A percentile compares a stretch with the other conserved stretches of the same genome.
These are phyloP conservation scores for Termitomyces sp. DNA, from an alignment of 768 basidiomycete species.

Conservation along the genomic window DNA sequence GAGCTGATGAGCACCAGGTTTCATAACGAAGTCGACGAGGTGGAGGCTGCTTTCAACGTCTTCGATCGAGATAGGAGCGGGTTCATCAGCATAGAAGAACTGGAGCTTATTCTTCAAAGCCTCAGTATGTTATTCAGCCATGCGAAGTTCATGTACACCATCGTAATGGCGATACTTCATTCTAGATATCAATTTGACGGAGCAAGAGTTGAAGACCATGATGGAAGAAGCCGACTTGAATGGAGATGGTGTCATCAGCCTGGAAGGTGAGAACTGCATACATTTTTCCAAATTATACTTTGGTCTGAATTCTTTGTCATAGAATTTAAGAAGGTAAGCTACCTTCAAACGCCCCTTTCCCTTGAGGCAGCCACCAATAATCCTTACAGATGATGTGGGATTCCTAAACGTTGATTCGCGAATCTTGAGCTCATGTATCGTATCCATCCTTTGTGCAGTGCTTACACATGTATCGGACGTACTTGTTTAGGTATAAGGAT, in stretches of 20 bases:
- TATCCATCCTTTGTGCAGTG: background rate
- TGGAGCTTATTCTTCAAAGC: constrained; percentile 92
- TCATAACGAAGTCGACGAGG: constrained; percentile 38
- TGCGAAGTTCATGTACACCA: background rate
- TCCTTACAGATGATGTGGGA: constrained; percentile 9
- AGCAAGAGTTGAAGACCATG: constrained; percentile 83
- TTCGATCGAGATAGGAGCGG: constrained; percentile 98
- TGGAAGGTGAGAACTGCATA: too few species aligned
- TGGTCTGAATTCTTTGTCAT: background rate
- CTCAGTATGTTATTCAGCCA: constrained; percentile 50
- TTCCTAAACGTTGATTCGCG: background rate
- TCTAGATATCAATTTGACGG: constrained; percentile 58
- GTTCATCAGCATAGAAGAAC: constrained; percentile 82
- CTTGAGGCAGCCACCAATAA: background rate
- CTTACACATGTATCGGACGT: background rate
- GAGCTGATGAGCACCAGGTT: constrained; percentile 41
- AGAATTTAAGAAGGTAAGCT: constrained; percentile 14
- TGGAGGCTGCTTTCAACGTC: constrained; percentile 48
- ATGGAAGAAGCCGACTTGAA: constrained; percentile 85
- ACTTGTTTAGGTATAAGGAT: background rate
- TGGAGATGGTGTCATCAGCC: constrained; percentile 83
- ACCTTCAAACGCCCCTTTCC: background rate
- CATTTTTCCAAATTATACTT: too few species aligned
- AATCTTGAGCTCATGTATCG: background rate
- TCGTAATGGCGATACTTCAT: background rate